Percentiles rank a stretch among this genome's conserved stretches.
Evolutionary conservation across 192 early-diverging fungal species (phyloP).

Genomic region (Coemansia sp.): DNA sequence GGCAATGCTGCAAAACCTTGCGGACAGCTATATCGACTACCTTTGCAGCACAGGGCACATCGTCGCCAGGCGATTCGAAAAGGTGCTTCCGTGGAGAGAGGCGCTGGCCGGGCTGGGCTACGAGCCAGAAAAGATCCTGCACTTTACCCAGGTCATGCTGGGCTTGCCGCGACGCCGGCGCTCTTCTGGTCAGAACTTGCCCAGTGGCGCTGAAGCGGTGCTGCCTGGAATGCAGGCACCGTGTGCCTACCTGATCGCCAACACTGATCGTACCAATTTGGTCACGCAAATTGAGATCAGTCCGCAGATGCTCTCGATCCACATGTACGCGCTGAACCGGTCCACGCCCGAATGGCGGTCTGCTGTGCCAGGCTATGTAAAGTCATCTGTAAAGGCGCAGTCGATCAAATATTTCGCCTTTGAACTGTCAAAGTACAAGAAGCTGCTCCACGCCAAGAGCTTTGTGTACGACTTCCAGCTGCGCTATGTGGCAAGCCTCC

Average conservation of each 20-base stretch:
- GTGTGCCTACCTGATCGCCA: slow-evolving; percentile 49
- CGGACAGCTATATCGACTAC: slow-evolving; percentile 55
- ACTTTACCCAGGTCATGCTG: slow-evolving; percentile 27
- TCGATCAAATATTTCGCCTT: slow-evolving; percentile 56
- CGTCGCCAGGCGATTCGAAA: slow-evolving; percentile 47
- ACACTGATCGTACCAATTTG: slow-evolving; percentile 51
- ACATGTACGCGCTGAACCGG: slow-evolving; percentile 51
- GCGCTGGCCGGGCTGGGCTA: slow-evolving; percentile 44
- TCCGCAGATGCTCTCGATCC: slow-evolving; percentile 51
- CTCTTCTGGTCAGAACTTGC: slow-evolving; percentile 5
- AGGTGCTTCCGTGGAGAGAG: slow-evolving; percentile 34
- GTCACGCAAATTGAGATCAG: slow-evolving; percentile 51
- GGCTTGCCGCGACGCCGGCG: slow-evolving; percentile 18
- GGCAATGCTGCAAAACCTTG: slow-evolving; percentile 55
- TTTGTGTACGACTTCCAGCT: slow-evolving; percentile 61
- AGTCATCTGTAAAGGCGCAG: slow-evolving; percentile 40
- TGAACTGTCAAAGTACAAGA: slow-evolving; percentile 56
- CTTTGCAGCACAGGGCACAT: slow-evolving; percentile 52
- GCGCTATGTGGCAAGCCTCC: slow-evolving; percentile 44
- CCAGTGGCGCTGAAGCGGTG: slow-evolving; percentile 2
- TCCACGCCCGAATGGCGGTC: slow-evolving; percentile 56
- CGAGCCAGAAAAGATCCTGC: slow-evolving; percentile 18
- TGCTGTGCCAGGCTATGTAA: slow-evolving; percentile 47
- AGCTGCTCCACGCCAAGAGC: slow-evolving; percentile 57
- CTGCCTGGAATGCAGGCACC: slow-evolving; percentile 46